A percentile compares a stretch with the other conserved stretches of the same genome.
Conservation (phyloP, 1,139 yeast species). For the Arxiozyma telluris region DNA sequence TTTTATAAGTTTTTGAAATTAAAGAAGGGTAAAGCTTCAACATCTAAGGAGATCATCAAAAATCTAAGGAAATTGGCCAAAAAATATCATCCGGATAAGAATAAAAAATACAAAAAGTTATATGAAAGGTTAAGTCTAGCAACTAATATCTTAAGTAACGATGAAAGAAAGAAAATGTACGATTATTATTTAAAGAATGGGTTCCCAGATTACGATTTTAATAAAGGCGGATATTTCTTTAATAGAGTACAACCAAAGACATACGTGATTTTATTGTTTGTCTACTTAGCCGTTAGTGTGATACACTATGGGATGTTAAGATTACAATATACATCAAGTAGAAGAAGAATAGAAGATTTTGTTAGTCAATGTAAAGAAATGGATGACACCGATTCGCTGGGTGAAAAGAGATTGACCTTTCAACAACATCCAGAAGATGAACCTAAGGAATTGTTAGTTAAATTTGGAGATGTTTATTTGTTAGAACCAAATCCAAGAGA, state of each 20-base stretch:
- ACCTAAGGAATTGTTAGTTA: slow-evolving; percentile 56
- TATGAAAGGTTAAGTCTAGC: slow-evolving; percentile 71
- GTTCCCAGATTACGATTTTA: slow-evolving; percentile 72
- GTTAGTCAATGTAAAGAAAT: slow-evolving; percentile 43
- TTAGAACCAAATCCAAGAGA: slow-evolving; percentile 41
- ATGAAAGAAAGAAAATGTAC: slow-evolving; percentile 59
- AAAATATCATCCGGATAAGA: slow-evolving; percentile 77
- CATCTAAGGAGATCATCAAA: slow-evolving; percentile 54
- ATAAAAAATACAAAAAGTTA: slow-evolving; percentile 33
- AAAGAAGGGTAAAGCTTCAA: slow-evolving; percentile 37
- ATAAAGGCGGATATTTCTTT: slow-evolving; percentile 39
- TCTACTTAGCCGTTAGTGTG: slow-evolving; percentile 43
- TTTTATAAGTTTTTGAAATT: slow-evolving; percentile 65
- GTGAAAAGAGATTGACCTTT: slow-evolving; percentile 26
- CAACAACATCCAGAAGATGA: slow-evolving; percentile 34
- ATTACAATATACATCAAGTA: slow-evolving; percentile 53
- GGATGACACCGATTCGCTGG: slow-evolving; percentile 53
- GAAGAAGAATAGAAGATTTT: slow-evolving; percentile 45
- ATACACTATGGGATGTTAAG: slow-evolving; percentile 53
- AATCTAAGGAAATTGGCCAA: slow-evolving; percentile 69
- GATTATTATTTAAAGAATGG: slow-evolving; percentile 81
- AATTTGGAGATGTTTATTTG: slow-evolving; percentile 64
- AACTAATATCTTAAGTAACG: slow-evolving; percentile 61
- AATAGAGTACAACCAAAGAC: slow-evolving; percentile 34
- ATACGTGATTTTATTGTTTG: slow-evolving; percentile 40